Evolutionary conservation across 495 filamentous ascomycete species (phyloP), one percentile per base, ranked within the genome.

Genomic region (Pyronema omphalodes): DNA sequence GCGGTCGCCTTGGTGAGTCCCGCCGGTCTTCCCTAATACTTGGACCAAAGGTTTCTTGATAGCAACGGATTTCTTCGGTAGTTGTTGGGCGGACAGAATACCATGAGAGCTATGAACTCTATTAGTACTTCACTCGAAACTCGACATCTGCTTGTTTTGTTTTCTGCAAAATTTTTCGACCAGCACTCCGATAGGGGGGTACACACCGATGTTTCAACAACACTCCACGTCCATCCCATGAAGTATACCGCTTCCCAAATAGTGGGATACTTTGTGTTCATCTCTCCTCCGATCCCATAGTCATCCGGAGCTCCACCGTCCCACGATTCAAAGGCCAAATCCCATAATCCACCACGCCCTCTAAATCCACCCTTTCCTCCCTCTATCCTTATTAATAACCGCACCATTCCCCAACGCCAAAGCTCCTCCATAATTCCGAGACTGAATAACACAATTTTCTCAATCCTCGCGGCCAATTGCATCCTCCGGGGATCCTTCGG

Each of bases 141-240:
- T 29, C 23, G 5, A 29, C 23, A 1, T 29, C 23, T 5, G 23
- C 23, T 29, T 29, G 23, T 29, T 29, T 29, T 29, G 23, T 29
- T 5, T 29, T 5, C 23, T 29, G 23, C 23, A 29, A 5, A 29
- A 29, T 29, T 5, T 29, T 1, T 5, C 23, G 5, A 29, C 23
- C 23, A 29, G 23, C 23, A 29, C 23, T 29, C 23, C 23, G 23
- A 29, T 5, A 34, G 50, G 23, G 23, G 23, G 23, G 23, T 29
- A 62, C 62, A 56, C 61, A 65, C 62, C 58, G 55, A 8, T 34
- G 62, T 58, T 43, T 65, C 62, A 9, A 65, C 45, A 40, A 55
- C 45, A 58, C 62, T 65, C 62, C 62, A 65, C 17, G 51, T 46
- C 62, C 62, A 65, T 3, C 58, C 62, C 62, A 65, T 61, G 43